Base-by-base conservation (phyloP, 768 basidiomycete genomes). In the Tulasnella sp. region DNA sequence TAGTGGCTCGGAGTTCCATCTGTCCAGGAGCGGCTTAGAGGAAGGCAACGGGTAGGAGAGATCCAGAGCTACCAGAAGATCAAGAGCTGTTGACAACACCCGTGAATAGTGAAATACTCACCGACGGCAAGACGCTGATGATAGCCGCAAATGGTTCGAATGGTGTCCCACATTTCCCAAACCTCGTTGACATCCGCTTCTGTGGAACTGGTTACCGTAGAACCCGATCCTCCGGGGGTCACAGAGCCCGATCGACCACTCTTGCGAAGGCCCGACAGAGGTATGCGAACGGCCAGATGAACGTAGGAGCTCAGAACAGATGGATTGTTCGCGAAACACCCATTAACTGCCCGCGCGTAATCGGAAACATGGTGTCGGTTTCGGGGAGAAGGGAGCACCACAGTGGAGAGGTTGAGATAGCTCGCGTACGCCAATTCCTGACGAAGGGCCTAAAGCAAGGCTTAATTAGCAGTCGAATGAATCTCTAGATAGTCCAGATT, bases 81-180 rank as follows among this genome's bases (percentile, higher is more conserved):
- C 6, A 47, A 22, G 14, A 22, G 29, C 35, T 19, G 34, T 1
- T 35, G 16, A 41, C 73, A 35, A 9, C 14, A 12, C 14, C 47
- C 66, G 44, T 14, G 62, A 74, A 59, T 69, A 72, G 34, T 73
- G 41, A 35, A 52, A n/a, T 37, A 80, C 84, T 75, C 79, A 94
- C 92, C 89, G 72, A 92, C 78, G 1, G 89, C 89, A 73, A 94
- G 77, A 34, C 91, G 86, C 36, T 85, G 82, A 77, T 87, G 88
- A 79, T 95, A 96, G 72, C 89, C 89, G 79, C 97, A 99, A 39
- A 96, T 85, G 3, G 90, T 89, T 74, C 95, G 85, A 72, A 99
- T 92, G 63, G 90, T 85, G 79, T 98, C 97, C 97, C 97, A 99
- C 88, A 95, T 96, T 79, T 98, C 97, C 96, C 97, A 99, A 0